These are phyloP conservation scores for Thermoascus crustaceus DNA, from an alignment of 2,329 filamentous ascomycete genomes.

Conservation along the genomic window DNA sequence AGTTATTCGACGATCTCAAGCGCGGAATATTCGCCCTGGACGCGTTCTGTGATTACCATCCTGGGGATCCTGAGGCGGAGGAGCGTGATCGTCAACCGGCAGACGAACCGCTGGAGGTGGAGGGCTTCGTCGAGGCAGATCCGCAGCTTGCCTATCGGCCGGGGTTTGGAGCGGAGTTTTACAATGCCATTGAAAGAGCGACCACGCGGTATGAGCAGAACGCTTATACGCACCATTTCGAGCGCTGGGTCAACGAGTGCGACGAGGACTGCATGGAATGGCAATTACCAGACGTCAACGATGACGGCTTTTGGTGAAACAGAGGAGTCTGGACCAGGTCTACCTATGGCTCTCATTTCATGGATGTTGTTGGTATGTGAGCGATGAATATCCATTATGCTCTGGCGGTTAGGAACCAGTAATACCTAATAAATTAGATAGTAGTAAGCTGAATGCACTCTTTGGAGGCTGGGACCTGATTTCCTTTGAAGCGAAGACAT, in stretches of 20 bases:
- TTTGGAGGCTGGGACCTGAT: too few relatives aligned
- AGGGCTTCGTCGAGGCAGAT: slow-evolving; percentile 6
- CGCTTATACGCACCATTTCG: background rate
- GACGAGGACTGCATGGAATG: background rate
- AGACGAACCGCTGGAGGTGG: slow-evolving; percentile 3
- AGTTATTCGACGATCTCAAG: slow-evolving; percentile 23
- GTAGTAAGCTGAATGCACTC: too few relatives aligned
- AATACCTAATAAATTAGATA: too few relatives aligned
- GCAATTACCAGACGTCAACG: background rate
- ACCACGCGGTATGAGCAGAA: background rate
- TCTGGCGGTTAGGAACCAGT: too few relatives aligned
- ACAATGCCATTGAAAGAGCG: slow-evolving; percentile 6
- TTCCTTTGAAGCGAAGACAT: too few relatives aligned
- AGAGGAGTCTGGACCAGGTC: too few relatives aligned
- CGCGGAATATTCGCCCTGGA: slow-evolving; percentile 24
- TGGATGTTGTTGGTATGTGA: too few relatives aligned
- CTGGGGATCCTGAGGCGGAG: slow-evolving; percentile 20
- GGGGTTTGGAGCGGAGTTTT: slow-evolving; percentile 10
- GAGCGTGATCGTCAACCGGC: slow-evolving; percentile 13
- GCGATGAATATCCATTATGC: too few relatives aligned
- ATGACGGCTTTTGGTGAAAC: background rate
- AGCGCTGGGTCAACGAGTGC: slow-evolving; percentile 1
- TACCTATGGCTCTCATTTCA: too few relatives aligned
- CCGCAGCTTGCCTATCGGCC: slow-evolving; percentile 8
- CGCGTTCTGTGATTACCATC: slow-evolving; percentile 22